phyloP scores from a whole-genome alignment of 441 rosid genomes.

The Francoa sonchifolia region DNA sequence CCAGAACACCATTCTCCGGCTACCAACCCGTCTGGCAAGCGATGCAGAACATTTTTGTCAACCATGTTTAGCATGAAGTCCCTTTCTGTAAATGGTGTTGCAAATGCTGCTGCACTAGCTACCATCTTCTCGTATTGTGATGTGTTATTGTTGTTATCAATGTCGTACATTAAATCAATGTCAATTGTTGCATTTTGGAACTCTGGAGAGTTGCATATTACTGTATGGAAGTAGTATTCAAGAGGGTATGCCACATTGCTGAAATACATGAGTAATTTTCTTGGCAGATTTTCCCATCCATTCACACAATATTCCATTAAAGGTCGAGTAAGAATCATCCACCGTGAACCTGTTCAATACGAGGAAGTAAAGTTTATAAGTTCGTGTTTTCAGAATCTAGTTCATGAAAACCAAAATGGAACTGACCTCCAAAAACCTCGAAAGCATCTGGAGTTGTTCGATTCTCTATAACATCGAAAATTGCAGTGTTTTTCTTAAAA shows the following conservation, averaged over 20 bases:
- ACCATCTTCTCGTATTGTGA: conserved; percentile 17
- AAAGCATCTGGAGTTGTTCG: conserved; percentile 29
- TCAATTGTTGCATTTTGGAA: conserved; percentile 28
- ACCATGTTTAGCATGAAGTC: conserved; percentile 25
- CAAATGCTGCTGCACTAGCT: conserved; percentile 28
- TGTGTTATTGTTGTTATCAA: conserved; percentile 7
- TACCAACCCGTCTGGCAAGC: conserved; percentile 17
- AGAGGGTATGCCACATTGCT: conserved; percentile 31
- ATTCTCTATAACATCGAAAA: conserved; percentile 28
- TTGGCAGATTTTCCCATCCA: conserved; percentile 52
- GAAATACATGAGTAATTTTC: conserved; percentile 42
- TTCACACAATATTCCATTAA: conserved; percentile 35
- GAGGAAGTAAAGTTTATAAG: no score
- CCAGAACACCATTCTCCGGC: conserved; percentile 33
- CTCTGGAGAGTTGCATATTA: conserved; percentile 38
- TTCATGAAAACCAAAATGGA: no score
- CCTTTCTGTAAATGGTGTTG: conserved; percentile 20
- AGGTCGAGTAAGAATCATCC: conserved; percentile 33
- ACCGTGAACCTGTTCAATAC: conserved; percentile 35
- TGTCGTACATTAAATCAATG: conserved; percentile 25
- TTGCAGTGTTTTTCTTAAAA: conserved; percentile 20
- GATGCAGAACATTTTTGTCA: conserved; percentile 22
- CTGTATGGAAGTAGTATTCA: conserved; percentile 44
- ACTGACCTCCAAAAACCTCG: conserved; percentile 28
- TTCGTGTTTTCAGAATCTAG: neutral